Base-by-base conservation (phyloP, 495 filamentous ascomycete genomes). In the Tetracladium setigerum region DNA sequence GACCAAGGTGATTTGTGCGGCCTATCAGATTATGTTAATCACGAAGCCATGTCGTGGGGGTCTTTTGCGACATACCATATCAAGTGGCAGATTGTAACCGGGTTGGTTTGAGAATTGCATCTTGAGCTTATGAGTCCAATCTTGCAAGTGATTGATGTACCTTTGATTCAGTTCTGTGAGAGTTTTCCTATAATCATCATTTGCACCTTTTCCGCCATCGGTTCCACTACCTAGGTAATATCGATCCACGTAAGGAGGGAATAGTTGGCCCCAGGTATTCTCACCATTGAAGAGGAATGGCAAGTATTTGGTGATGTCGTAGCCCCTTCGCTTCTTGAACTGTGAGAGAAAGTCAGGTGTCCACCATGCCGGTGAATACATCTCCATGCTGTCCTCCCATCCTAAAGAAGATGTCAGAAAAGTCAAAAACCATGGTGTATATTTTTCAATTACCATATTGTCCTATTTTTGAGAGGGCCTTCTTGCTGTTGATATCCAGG, bases 311-410 rank as follows among this genome's bases (percentile, higher is more conserved):
- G 32, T 51, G 1, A 63, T 40, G 24, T 37, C 40, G 44, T 67
- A 67, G 8, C 60, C 62, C 4, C 59, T 44, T 1, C 38, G 37
- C 19, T 37, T 36, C 18, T 55, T 34, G 41, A 67, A 65, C 12
- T 45, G 46, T 1, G 37, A 10, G n/a, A 58, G 40, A 15, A 67
- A 55, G 18, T 46, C 51, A 1, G 60, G 62, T 0, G 70, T 71
- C 72, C 72, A 76, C 30, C 61, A 70, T 9, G 68, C 56, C 11
- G 63, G 54, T 0, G 61, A 60, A 22, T 45, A 54, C 31, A 70
- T 66, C 42, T 74, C 71, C 22, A 71, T 56, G 37, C 69, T 73
- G 49, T 78, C 74, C 46, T 77, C 72, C 74, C 74, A 77, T n/a
- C n/a, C n/a, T n/a, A n/a, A n/a, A n/a, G n/a, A n/a, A n/a, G n/a